Percentiles rank a stretch among this genome's conserved stretches.
Evolutionary conservation across 1,284 basidiomycete genomes (phyloP).

Genomic region (Melampsora americana): DNA sequence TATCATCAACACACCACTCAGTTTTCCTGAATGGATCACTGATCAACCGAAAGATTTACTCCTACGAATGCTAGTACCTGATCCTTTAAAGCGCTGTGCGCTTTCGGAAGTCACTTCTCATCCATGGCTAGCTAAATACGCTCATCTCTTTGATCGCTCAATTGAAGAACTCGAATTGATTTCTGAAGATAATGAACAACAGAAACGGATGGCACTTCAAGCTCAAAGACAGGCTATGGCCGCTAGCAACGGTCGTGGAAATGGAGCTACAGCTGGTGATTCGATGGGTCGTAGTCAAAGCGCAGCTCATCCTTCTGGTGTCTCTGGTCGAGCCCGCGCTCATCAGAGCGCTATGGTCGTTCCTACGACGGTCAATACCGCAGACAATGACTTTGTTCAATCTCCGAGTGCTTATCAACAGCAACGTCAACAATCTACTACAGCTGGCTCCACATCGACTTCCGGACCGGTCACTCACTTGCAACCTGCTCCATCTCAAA

Average conservation of each 20-base stretch:
- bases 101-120: slow-evolving; percentile 75
- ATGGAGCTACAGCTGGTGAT: not conserved
- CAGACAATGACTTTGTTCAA: not conserved
- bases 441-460: slow-evolving; percentile 1
- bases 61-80: slow-evolving; percentile 80
- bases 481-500: not conserved
- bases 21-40: slow-evolving; percentile 90
- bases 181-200: slow-evolving; percentile 77
- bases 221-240: slow-evolving; percentile 53
- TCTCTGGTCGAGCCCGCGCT: slow-evolving; percentile 17
- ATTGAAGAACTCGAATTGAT: slow-evolving; percentile 74
- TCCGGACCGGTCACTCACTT: slow-evolving; percentile 30
- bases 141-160: slow-evolving; percentile 65
- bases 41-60: slow-evolving; percentile 70
- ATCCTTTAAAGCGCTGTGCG: slow-evolving; percentile 70
- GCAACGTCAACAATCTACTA: slow-evolving; percentile 28
- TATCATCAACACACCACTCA: slow-evolving; percentile 91
- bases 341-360: slow-evolving; percentile 45
- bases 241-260: slow-evolving; percentile 7
- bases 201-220: slow-evolving; percentile 75
- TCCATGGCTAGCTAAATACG: slow-evolving; percentile 72
- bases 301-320: slow-evolving; percentile 12
- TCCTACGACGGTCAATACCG: slow-evolving; percentile 30
- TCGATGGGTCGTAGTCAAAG: slow-evolving; percentile 17
- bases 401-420: slow-evolving; percentile 34